Base-by-base conservation (phyloP, 345 rosid genomes). In the Viola odorata region DNA sequence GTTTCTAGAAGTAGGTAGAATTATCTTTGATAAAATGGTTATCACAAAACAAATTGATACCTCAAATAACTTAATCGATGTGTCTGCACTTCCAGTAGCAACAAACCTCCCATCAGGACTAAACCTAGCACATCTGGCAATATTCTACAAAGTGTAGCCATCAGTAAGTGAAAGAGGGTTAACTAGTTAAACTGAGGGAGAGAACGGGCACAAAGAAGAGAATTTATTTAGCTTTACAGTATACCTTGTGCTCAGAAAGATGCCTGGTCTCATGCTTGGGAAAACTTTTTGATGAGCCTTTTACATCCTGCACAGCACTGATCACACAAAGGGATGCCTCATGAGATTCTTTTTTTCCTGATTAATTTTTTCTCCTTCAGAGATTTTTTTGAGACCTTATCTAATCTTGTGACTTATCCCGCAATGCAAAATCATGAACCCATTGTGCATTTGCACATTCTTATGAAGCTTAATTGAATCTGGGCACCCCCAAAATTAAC, bases 61-160 rank as follows among this genome's bases (percentile, higher is more conserved):
- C 87, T 90, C 97, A 73, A 85, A 87, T 60, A 90, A 95, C 81
- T 90, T 90, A 66, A 90, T 84, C 8, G 95, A 87, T 32, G 77
- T 84, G 79, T 90, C 95, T 16, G 91, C 88, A 77, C 97, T 89
- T 38, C 91, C 97, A 37, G 91, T 87, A 23, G 95, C 95, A 58
- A 84, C 84, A 77, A 80, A 87, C 64, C 85, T 81, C 47, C 97
- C 97, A 70, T 90, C 95, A 3, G 85, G 73, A 79, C 95, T 87
- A 78, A 87, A 90, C 68, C 87, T 87, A 66, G 95, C 95, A 72
- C 95, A 90, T 71, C 90, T 85, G 66, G 90, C 95, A 59, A 85
- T 72, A 64, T 87, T 84, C 97, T 90, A 75, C 55, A 74, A 65
- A 61, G 52, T 8, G 50, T 67, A 52, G 36, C 58, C 50, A 9